A percentile compares a stretch with the other conserved stretches of the same genome.
Evolutionary conservation across 2,329 filamentous ascomycete species (phyloP).

Genomic region (Teratosphaeriaceae sp.): DNA sequence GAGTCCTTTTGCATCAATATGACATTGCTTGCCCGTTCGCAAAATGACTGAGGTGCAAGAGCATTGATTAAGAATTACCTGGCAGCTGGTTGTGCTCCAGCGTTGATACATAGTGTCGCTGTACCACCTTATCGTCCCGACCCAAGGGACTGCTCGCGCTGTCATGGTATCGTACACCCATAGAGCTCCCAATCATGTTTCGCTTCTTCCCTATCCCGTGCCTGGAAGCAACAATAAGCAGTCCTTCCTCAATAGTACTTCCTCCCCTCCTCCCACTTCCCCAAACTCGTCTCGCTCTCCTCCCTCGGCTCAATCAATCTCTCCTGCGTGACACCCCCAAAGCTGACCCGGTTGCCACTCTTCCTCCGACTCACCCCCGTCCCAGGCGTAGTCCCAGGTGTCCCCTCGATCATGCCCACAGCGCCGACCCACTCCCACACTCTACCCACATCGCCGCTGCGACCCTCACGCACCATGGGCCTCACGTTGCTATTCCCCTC

Average conservation of each 20-base stretch:
- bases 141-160: background rate
- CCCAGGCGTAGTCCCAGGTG: conserved; percentile 10
- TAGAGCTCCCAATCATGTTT: background rate
- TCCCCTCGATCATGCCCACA: conserved; percentile 32
- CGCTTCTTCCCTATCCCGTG: background rate
- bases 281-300: conserved; percentile 15
- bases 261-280: conserved; percentile 43
- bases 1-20: too few relatives aligned
- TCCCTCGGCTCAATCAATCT: conserved; percentile 12
- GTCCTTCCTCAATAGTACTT: conserved; percentile 35
- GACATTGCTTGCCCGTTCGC: too few relatives aligned
- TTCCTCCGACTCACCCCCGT: conserved; percentile 16
- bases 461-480: conserved; percentile 60
- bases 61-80: too few relatives aligned
- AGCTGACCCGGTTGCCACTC: conserved; percentile 24
- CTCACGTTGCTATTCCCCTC: conserved; percentile 93
- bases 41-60: too few relatives aligned
- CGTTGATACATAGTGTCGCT: too few relatives aligned
- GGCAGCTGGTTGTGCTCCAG: too few relatives aligned
- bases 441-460: conserved; percentile 49
- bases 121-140: background rate
- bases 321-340: conserved; percentile 17
- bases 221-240: background rate
- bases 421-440: conserved; percentile 66
- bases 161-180: background rate